Conservation (phyloP, 768 basidiomycete genomes). For the Butyriboletus loyo region DNA sequence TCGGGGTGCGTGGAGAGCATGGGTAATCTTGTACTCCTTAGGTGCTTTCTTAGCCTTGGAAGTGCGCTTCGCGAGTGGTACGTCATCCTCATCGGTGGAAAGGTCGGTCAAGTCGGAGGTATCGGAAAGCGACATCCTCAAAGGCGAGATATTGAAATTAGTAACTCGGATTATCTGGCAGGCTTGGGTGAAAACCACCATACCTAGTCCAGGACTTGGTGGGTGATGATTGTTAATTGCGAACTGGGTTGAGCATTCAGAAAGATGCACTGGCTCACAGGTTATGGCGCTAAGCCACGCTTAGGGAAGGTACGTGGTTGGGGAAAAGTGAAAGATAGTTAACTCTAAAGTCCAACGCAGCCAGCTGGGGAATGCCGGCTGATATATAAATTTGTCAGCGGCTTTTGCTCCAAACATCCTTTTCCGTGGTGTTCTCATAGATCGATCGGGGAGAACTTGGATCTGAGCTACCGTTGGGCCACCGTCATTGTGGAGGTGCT, state of each 20-base stretch:
- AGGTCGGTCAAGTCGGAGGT: slow-evolving; percentile 48
- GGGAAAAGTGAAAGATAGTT: background rate
- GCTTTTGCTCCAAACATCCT: slow-evolving; percentile 16
- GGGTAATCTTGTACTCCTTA: slow-evolving; percentile 30
- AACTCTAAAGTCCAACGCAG: background rate
- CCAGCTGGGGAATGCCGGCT: slow-evolving; percentile 7
- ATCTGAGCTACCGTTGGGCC: background rate
- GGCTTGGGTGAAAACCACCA: background rate
- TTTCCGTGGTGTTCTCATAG: slow-evolving; percentile 3
- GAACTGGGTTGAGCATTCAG: background rate
- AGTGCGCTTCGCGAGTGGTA: slow-evolving; percentile 22
- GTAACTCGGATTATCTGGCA: background rate
- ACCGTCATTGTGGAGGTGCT: background rate
- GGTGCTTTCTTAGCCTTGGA: slow-evolving; percentile 22
- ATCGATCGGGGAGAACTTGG: background rate
- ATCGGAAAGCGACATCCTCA: slow-evolving; percentile 37
- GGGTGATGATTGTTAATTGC: background rate
- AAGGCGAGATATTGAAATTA: background rate
- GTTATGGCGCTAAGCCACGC: background rate
- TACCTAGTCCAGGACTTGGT: background rate
- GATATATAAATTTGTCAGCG: slow-evolving; percentile 10
- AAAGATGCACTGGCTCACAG: background rate
- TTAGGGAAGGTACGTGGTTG: background rate
- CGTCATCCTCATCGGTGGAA: slow-evolving; percentile 38
- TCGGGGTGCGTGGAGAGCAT: slow-evolving; percentile 37